Conservation (phyloP, 2,329 filamentous ascomycete genomes). For the Phyllachora maydis region DNA sequence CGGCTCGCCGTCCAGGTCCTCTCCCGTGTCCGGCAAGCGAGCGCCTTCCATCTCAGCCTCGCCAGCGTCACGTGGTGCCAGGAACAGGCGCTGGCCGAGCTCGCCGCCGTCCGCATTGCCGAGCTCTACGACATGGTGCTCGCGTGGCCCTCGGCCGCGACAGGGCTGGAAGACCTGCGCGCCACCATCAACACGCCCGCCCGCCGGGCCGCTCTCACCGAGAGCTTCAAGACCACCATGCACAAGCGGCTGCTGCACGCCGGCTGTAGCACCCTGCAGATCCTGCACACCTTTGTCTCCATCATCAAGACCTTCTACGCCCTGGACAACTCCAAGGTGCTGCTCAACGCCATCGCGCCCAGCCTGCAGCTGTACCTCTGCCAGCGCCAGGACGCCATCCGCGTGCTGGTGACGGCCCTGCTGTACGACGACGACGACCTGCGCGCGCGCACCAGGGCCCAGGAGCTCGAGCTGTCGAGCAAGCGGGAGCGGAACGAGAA, state of each 20-base stretch:
- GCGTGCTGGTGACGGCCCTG: conserved; percentile 56
- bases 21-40: conserved; percentile 17
- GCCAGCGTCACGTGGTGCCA: conserved; percentile 47
- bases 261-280: conserved; percentile 54
- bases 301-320: conserved; percentile 61
- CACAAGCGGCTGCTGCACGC: conserved; percentile 51
- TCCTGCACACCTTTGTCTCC: conserved; percentile 57
- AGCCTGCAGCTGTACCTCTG: conserved; percentile 59
- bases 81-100: conserved; percentile 44
- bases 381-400: conserved; percentile 53
- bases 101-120: conserved; percentile 47
- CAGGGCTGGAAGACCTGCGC: conserved; percentile 55
- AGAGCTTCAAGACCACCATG: conserved; percentile 44
- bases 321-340: conserved; percentile 56
- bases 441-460: conserved; percentile 8
- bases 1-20: conserved; percentile 43
- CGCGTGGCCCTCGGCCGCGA: conserved; percentile 50
- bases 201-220: conserved; percentile 48
- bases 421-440: conserved; percentile 36
- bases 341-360: conserved; percentile 53
- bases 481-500: conserved; percentile 4
- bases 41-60: conserved; percentile 19
- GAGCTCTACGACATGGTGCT: conserved; percentile 66
- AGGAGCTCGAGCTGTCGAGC: too few species aligned
- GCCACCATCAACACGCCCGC: conserved; percentile 48